These are phyloP conservation scores for Fusarium sp. DNA, from an alignment of 2,329 filamentous ascomycete species.

Conservation along the genomic window DNA sequence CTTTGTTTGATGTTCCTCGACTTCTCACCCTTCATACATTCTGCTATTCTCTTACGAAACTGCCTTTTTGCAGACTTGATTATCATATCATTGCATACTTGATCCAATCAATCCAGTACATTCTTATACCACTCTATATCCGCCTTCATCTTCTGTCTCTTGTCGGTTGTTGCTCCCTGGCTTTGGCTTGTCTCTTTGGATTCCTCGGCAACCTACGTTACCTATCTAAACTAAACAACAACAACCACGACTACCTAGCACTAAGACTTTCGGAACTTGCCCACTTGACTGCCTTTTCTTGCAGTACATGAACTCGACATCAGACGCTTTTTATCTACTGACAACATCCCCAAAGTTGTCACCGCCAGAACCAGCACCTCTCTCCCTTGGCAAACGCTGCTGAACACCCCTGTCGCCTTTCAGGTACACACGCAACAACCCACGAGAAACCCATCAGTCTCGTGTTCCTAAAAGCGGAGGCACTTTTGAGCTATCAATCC, in stretches of 20 bases:
- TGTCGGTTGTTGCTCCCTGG: slow-evolving; percentile 16
- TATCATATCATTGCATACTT: slow-evolving; percentile 1
- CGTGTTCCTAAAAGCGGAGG: slow-evolving; percentile 40
- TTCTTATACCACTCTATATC: slow-evolving; percentile 4
- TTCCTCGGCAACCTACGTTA: slow-evolving; percentile 24
- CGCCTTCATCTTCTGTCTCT: background rate
- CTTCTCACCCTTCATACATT: slow-evolving; percentile 29
- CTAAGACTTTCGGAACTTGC: slow-evolving; percentile 11
- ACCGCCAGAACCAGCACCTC: slow-evolving; percentile 25
- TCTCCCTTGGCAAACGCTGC: slow-evolving; percentile 13
- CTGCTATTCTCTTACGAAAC: slow-evolving; percentile 3
- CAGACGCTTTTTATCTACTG: background rate
- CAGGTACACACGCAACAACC: slow-evolving; percentile 33
- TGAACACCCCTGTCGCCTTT: slow-evolving; percentile 20
- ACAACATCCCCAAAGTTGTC: slow-evolving; percentile 21
- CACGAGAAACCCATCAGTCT: slow-evolving; percentile 37
- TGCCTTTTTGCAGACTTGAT: slow-evolving; percentile 1
- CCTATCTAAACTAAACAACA: slow-evolving; percentile 18
- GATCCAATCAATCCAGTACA: background rate
- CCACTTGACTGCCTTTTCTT: background rate
- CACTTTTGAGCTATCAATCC: slow-evolving; percentile 23
- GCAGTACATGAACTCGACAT: slow-evolving; percentile 34
- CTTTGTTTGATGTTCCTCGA: slow-evolving; percentile 27
- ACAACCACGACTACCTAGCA: background rate
- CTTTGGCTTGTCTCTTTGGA: slow-evolving; percentile 19